A percentile compares a stretch with the other conserved stretches of the same genome.
Conservation (phyloP, 371 early-diverging fungal species). For the Rhizopus delemar region DNA sequence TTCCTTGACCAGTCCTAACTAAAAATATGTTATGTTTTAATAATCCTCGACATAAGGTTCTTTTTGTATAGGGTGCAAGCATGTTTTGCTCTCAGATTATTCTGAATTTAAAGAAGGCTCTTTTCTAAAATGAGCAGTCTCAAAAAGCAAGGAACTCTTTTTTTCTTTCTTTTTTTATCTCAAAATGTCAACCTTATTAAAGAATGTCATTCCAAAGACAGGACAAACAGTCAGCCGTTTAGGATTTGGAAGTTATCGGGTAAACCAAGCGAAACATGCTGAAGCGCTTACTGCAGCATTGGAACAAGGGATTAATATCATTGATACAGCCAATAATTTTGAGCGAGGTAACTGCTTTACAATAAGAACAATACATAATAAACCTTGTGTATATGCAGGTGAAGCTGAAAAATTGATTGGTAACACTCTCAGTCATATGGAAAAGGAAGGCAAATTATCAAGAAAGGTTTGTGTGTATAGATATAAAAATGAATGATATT, state of each 20-base stretch:
- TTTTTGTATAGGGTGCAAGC: too few relatives aligned
- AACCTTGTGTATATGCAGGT: constrained; percentile 33
- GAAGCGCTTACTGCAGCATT: constrained; percentile 62
- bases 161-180: neutral
- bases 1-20: too few relatives aligned
- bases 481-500: constrained; percentile 3
- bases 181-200: constrained; percentile 3
- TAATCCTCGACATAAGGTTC: too few relatives aligned
- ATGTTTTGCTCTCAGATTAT: too few relatives aligned
- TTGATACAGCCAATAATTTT: constrained; percentile 79
- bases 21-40: too few relatives aligned
- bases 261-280: constrained; percentile 40
- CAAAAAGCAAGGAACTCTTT: neutral
- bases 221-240: constrained; percentile 53
- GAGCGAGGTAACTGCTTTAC: constrained; percentile 53
- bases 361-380: neutral
- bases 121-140: too few relatives aligned
- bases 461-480: constrained; percentile 46
- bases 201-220: constrained; percentile 26
- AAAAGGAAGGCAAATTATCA: constrained; percentile 32
- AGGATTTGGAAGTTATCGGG: constrained; percentile 67
- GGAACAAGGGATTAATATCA: constrained; percentile 65
- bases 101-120: too few relatives aligned
- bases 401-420: constrained; percentile 65
- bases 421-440: constrained; percentile 46